These are phyloP conservation scores for Periconia sp. DNA, from an alignment of 2,329 filamentous ascomycete genomes.

Conservation along the genomic window DNA sequence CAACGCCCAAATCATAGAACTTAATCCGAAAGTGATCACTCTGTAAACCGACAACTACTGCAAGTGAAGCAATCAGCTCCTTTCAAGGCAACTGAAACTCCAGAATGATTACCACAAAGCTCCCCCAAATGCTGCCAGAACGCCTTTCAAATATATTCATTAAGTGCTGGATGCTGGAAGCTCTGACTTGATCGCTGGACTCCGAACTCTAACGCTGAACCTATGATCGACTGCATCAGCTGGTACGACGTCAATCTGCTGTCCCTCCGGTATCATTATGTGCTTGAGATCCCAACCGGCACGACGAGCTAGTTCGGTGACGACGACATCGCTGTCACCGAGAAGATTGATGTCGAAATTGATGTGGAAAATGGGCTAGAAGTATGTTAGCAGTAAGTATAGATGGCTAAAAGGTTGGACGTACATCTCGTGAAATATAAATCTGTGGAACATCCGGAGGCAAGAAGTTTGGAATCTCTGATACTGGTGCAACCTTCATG, in stretches of 20 bases:
- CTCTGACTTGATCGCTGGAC: conserved; percentile 12
- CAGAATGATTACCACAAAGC: neutral
- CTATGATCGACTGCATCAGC: conserved; percentile 38
- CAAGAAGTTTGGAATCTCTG: conserved; percentile 83
- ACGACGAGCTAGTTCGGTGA: conserved; percentile 82
- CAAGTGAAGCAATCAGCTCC: too few relatives aligned
- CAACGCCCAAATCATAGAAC: too few relatives aligned
- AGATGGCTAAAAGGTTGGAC: neutral
- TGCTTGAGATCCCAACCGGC: conserved; percentile 82
- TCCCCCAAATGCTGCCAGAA: conserved; percentile 2
- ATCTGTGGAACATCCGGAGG: conserved; percentile 85
- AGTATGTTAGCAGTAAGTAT: conserved; percentile 7
- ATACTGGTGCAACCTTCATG: conserved; percentile 93
- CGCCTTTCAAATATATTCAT: conserved; percentile 3
- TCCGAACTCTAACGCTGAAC: conserved; percentile 33
- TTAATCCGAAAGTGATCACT: too few relatives aligned
- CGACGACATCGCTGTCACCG: conserved; percentile 92
- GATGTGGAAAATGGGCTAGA: conserved; percentile 77
- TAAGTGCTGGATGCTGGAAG: neutral
- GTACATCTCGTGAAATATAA: conserved; percentile 79
- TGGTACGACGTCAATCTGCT: conserved; percentile 63
- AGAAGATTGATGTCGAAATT: conserved; percentile 96
- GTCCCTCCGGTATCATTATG: conserved; percentile 77
- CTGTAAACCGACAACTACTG: too few relatives aligned
- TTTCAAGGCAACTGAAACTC: too few relatives aligned